Base-by-base conservation (phyloP, 345 rosid genomes). In the Eucalyptus marginata region DNA sequence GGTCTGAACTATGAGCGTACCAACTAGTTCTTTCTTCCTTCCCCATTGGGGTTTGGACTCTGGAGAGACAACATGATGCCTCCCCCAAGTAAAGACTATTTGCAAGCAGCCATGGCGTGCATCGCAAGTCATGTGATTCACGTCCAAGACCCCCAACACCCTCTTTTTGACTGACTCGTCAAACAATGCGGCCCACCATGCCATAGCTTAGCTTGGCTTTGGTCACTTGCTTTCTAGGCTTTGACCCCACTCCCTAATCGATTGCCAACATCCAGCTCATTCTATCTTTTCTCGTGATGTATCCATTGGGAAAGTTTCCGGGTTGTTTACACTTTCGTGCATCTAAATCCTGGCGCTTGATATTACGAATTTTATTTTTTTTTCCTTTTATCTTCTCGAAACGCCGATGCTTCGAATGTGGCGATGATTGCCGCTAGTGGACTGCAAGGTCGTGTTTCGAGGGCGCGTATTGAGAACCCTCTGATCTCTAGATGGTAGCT, bases 131-230 rank as follows among this genome's bases (percentile, higher is more conserved):
- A 62, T 47, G 46, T 25, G 47, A 20, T 16, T 87, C 68, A 24
- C 27, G 33, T 62, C 88, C 59, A 20, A 76, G 24, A 22, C 47
- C 81, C 44, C 47, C 84, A 1, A 40, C 84, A 40, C 15, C 47
- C 6, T 14, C 43, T n/a, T 76, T 89, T 91, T 85, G 87, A 87
- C 56, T 20, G 14, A 8, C 68, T 68, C 43, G 79, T 91, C 88
- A 90, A 91, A 84, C 22, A 88, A 56, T 87, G 91, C 89, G 54
- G 87, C 89, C 89, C 51, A 66, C 76, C 81, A 33, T 33, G 44
- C 46, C 81, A 18, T 13, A 1, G 16, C 68, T 31, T 31, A 16
- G 43, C 79, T 68, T 31, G 40, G 44, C 46, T 71, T 33, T 27
- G 68, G 15, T 8, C 83, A 18, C 27, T 36, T 44, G 7, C 83